Evolutionary conservation across 768 basidiomycete species (phyloP), one percentile per base, ranked within the genome.

Genomic region (Amanita muscaria): DNA sequence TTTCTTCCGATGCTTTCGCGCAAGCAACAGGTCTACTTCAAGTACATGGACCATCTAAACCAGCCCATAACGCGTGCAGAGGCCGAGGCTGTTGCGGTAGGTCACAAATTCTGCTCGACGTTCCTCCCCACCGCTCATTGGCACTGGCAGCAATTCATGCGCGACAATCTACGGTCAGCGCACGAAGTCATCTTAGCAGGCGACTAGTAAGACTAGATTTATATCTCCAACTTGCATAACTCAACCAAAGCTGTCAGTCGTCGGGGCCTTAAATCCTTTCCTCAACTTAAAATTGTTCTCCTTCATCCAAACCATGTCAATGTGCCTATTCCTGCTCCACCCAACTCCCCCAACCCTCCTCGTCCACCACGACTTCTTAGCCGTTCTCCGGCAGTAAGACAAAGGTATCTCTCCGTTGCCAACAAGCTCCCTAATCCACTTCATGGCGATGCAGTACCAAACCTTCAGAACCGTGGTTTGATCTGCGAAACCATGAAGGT

Each of bases 141-240:
- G 29, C 29, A 11, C 16, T 4, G 31, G n/a, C 31, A 82, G 80
- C 61, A 65, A 40, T 79, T 77, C 40, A 64, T 78, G 42, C 64
- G 60, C 24, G 62, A 71, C 12, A 66, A 65, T 46, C 49, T 80
- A 5, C 66, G 70, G 29, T 54, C 65, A 15, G 70, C 67, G 35
- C 77, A 70, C 49, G 73, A 78, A 46, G 49, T 76, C 14, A 53
- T 68, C 23, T 53, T 78, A n/a, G 67, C 66, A 0, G 80, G 79
- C 8, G 67, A 66, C 59, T 77, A 80, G 81, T 83, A 54, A 56
- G 81, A 60, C 11, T 6, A 15, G 12, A 10, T 12, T 5, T 41
- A 27, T 30, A 30, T 23, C 40, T 21, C 27, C 18, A 25, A 8
- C 2, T 22, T 32, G 9, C 25, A 25, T 14, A 8, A n/a, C 46